Base-by-base conservation (phyloP, 1,284 basidiomycete species). In the Cystobasidium pallidum region DNA sequence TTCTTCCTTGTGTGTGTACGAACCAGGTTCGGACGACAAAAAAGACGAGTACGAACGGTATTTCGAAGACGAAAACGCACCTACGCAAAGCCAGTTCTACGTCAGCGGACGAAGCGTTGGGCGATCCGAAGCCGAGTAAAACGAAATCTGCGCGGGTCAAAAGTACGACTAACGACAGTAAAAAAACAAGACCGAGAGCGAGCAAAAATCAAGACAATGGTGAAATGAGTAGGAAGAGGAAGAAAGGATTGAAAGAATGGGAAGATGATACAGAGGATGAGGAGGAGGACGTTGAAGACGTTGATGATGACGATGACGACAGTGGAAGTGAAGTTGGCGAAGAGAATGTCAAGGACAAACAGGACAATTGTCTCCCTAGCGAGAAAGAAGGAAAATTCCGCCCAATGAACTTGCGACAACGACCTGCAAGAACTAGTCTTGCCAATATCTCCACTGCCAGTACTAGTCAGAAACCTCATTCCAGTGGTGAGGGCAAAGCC, bases 321-420 rank as follows among this genome's bases (percentile, higher is more conserved):
- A 73, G 80, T 30, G 81, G 82, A 49, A 79, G 82, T 63, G 80
- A 78, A 11, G 74, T 76, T 57, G 81, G 78, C 17, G 80, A 80
- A 39, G 81, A 81, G 36, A 73, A 75, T 3, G 64, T 73, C 15
- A 43, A 41, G 3, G 68, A 73, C 28, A 66, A 62, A 34, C 67
- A 62, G 21, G 73, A 61, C 2, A 49, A 64, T 19, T 32, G 54
- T 17, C 66, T 28, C n/a, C 57, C 63, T 45, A 54, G 79, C n/a
- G 81, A 81, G 72, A 81, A 80, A 19, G 74, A 81, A 36, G 79
- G 79, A 2, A 82, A 81, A 57, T 17, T 21, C 2, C 32, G 58
- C 24, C 49, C 61, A 2, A 34, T 45, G 34, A 61, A 61, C 64
- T n/a, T 58, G 17, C 32, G 68, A 49, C 57, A 54, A n/a, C 66